Evolutionary conservation across 2,329 filamentous ascomycete species (phyloP).

Genomic region (Botrytis sinoallii): DNA sequence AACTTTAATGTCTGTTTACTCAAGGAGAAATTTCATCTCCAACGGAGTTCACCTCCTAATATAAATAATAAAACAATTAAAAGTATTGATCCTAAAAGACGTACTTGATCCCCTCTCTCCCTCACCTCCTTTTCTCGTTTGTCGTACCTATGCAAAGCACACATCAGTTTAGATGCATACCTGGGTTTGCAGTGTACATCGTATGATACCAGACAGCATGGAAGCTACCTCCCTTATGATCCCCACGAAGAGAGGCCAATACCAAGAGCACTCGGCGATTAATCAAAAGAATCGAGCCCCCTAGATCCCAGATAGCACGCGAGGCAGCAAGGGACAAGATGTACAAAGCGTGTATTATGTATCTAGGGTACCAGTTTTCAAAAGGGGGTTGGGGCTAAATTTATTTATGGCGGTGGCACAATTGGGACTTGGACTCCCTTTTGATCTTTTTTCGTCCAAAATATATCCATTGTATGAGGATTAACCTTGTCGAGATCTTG

Average conservation of each 20-base stretch:
- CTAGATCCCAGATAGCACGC: conserved; percentile 5
- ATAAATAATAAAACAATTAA: neutral
- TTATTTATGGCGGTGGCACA: neutral
- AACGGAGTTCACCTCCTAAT: neutral
- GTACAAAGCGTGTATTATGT: neutral
- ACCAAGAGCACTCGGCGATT: neutral
- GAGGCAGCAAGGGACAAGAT: conserved; percentile 12
- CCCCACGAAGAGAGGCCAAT: neutral
- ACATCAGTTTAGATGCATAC: neutral
- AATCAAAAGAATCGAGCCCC: neutral
- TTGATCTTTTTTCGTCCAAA: conserved; percentile 11
- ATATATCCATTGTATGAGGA: neutral
- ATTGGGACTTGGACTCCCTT: conserved; percentile 3
- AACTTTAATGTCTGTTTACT: neutral
- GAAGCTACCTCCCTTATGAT: no score
- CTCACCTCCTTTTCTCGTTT: neutral
- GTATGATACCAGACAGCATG: neutral
- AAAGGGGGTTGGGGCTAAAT: conserved; percentile 5
- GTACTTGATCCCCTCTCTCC: neutral
- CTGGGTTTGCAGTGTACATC: neutral
- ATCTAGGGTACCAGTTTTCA: conserved; percentile 6
- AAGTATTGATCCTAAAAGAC: neutral
- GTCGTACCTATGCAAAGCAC: neutral
- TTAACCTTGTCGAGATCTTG: conserved; percentile 4
- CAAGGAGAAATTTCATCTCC: neutral